Percentiles rank a stretch among this genome's conserved stretches.
Conservation (phyloP, 768 basidiomycete genomes). For the Polyporus arcularius region DNA sequence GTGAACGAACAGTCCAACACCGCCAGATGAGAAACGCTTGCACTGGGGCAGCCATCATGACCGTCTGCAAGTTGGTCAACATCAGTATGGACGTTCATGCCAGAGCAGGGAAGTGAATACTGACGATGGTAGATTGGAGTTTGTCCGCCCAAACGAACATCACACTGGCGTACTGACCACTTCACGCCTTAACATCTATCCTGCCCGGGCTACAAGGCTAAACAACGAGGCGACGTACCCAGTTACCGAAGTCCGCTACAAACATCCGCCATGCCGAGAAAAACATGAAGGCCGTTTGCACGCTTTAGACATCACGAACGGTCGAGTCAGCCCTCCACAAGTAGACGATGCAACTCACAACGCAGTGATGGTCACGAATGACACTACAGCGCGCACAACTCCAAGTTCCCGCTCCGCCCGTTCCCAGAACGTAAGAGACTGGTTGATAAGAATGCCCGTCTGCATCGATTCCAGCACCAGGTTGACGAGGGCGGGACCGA, state of each 20-base stretch:
- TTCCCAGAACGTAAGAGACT: slow-evolving; percentile 25
- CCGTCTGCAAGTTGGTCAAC: slow-evolving; percentile 14
- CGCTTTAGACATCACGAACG: slow-evolving; percentile 7
- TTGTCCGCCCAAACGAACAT: slow-evolving; percentile 22
- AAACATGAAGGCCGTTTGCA: slow-evolving; percentile 25
- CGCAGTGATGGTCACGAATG: slow-evolving; percentile 25
- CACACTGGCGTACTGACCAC: slow-evolving; percentile 12
- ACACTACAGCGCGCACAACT: slow-evolving; percentile 22
- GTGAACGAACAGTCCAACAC: slow-evolving; percentile 28
- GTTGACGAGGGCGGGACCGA: slow-evolving; percentile 23
- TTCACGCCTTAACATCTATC: background rate
- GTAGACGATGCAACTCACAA: slow-evolving; percentile 18
- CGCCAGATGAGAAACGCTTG: slow-evolving; percentile 31
- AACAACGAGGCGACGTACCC: slow-evolving; percentile 16
- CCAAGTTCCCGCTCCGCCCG: slow-evolving; percentile 18
- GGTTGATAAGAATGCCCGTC: slow-evolving; percentile 27
- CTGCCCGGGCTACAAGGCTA: background rate
- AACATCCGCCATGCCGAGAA: slow-evolving; percentile 25
- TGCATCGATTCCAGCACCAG: slow-evolving; percentile 25
- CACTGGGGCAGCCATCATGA: slow-evolving; percentile 27
- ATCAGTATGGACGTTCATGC: background rate
- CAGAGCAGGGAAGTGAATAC: background rate
- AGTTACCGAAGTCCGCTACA: slow-evolving; percentile 27
- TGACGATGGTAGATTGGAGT: slow-evolving; percentile 19
- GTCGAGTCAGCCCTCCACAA: background rate